Evolutionary conservation across 169 alveolate genomes (phyloP).

Genomic region (Perkinsus olseni): DNA sequence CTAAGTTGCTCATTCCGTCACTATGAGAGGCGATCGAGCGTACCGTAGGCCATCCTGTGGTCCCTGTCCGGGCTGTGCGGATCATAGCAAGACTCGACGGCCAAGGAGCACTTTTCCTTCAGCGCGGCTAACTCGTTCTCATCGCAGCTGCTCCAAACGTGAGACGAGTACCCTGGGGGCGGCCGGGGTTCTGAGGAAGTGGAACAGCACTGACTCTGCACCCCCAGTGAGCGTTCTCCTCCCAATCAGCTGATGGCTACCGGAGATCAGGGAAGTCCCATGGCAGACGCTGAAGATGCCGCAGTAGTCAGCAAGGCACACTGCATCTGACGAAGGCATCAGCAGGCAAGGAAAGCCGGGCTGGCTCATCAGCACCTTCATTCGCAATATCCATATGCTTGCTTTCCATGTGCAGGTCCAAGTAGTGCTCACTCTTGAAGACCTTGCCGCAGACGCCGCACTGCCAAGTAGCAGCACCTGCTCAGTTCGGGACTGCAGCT

Average conservation of each 20-base stretch:
- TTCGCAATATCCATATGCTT: background rate
- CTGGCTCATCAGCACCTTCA: background rate
- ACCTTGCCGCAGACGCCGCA: background rate
- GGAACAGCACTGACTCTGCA: background rate
- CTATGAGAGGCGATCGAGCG: background rate
- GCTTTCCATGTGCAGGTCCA: background rate
- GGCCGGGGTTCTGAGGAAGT: background rate
- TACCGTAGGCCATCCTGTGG: background rate
- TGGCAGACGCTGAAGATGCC: background rate
- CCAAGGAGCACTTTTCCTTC: background rate
- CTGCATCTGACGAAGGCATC: background rate
- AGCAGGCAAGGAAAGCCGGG: background rate
- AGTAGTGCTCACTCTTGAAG: background rate
- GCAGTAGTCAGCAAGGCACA: background rate
- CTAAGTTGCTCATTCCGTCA: background rate
- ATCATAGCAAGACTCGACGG: background rate
- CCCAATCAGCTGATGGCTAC: background rate
- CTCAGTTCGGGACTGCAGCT: background rate
- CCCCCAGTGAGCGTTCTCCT: background rate
- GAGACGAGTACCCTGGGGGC: background rate
- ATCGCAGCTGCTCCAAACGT: background rate
- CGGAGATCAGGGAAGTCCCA: background rate
- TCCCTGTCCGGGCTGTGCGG: background rate
- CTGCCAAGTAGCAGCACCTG: background rate
- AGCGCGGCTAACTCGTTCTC: background rate